A percentile compares a stretch with the other conserved stretches of the same genome.
Conservation (phyloP, 148 eudicot species). For the Amaranthus palmeri region DNA sequence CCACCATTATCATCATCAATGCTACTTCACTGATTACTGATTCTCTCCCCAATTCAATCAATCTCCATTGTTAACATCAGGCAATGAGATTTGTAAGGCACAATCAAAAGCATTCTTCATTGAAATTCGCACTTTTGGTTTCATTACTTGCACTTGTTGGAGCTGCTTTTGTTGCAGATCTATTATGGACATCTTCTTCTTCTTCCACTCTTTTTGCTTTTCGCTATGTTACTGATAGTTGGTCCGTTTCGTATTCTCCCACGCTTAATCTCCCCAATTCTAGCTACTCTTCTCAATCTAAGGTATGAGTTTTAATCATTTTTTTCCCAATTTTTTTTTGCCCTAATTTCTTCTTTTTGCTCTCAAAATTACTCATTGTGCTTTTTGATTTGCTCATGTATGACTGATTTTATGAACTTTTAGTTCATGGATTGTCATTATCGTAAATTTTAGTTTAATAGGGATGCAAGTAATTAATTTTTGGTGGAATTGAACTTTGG, state of each 20-base stretch:
- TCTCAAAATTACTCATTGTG: background rate
- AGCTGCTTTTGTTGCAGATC: constrained; percentile 52
- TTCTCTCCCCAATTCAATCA: background rate
- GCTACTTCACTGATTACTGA: background rate
- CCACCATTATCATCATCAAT: background rate
- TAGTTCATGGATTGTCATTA: background rate
- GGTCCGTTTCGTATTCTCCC: constrained; percentile 25
- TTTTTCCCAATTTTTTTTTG: background rate
- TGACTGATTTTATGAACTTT: too few species aligned
- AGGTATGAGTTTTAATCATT: constrained; percentile 5
- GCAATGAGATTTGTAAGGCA: constrained; percentile 33
- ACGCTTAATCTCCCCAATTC: constrained; percentile 17
- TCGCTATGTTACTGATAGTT: constrained; percentile 33
- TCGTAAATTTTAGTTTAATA: background rate
- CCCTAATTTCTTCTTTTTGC: constrained; percentile 3
- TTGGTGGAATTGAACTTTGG: background rate
- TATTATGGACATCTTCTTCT: constrained; percentile 80
- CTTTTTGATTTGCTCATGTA: background rate
- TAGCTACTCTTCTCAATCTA: constrained; percentile 5
- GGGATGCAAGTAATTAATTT: background rate
- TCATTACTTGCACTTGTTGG: constrained; percentile 46
- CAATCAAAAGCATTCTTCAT: constrained; percentile 11
- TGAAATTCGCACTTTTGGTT: constrained; percentile 22
- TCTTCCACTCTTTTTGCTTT: constrained; percentile 39
- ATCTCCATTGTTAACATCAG: background rate